A percentile compares a stretch with the other conserved stretches of the same genome.
Conservation (phyloP, 495 filamentous ascomycete genomes). For the Oidiodendron maius region DNA sequence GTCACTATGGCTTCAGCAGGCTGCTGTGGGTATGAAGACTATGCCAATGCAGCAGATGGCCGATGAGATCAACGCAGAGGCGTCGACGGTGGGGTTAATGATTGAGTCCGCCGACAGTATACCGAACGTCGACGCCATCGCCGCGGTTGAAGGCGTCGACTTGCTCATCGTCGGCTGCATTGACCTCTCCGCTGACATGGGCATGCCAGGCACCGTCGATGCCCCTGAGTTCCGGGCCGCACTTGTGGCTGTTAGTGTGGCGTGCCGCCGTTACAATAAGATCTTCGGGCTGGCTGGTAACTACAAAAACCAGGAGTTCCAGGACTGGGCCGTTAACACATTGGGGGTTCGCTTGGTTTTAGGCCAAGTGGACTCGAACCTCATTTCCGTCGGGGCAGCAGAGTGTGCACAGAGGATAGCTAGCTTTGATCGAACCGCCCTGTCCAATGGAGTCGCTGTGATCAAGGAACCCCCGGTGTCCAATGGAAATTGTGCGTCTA, state of each 20-base stretch:
- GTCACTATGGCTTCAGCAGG: neutral
- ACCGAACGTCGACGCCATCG: conserved; percentile 5
- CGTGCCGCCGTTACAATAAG: conserved; percentile 3
- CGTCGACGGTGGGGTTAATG: conserved; percentile 7
- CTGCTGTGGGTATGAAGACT: neutral
- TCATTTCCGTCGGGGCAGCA: neutral
- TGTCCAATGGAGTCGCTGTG: no score
- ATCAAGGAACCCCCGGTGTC: no score
- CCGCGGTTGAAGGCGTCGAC: conserved; percentile 8
- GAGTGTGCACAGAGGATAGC: no score
- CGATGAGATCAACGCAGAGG: neutral
- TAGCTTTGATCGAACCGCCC: no score
- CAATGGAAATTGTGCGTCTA: no score
- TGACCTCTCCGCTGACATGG: conserved; percentile 7
- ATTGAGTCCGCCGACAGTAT: conserved; percentile 3
- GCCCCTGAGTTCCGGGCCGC: neutral
- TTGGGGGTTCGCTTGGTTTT: conserved; percentile 2
- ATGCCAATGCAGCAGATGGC: neutral
- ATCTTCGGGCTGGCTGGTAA: conserved; percentile 4
- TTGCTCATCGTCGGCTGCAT: conserved; percentile 6
- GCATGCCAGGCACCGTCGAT: conserved; percentile 4
- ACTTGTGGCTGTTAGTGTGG: neutral
- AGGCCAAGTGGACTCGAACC: neutral
- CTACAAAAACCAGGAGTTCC: conserved; percentile 7
- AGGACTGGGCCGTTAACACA: conserved; percentile 2